phyloP scores from a whole-genome alignment of 2,329 filamentous ascomycete species.

The Ramichloridium luteum region DNA sequence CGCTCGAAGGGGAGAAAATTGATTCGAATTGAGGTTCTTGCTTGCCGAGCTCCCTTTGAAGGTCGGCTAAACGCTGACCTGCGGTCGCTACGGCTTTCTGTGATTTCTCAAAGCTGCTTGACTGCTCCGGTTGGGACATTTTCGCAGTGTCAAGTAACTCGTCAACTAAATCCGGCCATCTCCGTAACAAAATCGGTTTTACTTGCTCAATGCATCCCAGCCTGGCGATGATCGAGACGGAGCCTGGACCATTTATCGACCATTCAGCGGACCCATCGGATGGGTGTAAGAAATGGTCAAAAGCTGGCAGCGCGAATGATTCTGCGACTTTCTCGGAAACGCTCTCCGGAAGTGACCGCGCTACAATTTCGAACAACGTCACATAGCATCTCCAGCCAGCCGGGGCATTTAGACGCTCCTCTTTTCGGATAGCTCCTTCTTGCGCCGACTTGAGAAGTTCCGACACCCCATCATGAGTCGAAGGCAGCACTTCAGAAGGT shows the following conservation, averaged over 20 bases:
- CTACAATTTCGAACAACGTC: constrained; percentile 39
- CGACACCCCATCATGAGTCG: constrained; percentile 40
- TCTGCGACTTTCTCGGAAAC: constrained; percentile 35
- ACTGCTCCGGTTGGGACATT: constrained; percentile 68
- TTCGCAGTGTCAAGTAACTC: constrained; percentile 55
- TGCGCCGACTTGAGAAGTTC: constrained; percentile 56
- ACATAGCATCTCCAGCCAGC: constrained; percentile 68
- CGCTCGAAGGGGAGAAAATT: constrained; percentile 25
- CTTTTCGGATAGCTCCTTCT: constrained; percentile 57
- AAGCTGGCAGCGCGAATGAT: constrained; percentile 39
- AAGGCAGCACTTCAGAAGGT: constrained; percentile 45
- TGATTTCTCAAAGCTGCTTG: constrained; percentile 60
- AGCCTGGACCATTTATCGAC: constrained; percentile 36
- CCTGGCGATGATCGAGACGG: constrained; percentile 31
- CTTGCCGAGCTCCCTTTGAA: constrained; percentile 34
- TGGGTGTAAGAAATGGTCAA: constrained; percentile 42
- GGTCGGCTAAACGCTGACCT: constrained; percentile 50
- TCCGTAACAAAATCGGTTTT: constrained; percentile 32
- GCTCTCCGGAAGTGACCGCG: constrained; percentile 26
- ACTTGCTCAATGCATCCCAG: constrained; percentile 12
- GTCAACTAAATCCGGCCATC: constrained; percentile 53
- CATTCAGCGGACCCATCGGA: constrained; percentile 36
- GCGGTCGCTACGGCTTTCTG: constrained; percentile 57
- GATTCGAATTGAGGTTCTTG: constrained; percentile 12
- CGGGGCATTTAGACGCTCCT: constrained; percentile 58